A percentile compares a stretch with the other conserved stretches of the same genome.
phyloP scores from a whole-genome alignment of 306 rosid genomes.

The Begonia fuchsioides region DNA sequence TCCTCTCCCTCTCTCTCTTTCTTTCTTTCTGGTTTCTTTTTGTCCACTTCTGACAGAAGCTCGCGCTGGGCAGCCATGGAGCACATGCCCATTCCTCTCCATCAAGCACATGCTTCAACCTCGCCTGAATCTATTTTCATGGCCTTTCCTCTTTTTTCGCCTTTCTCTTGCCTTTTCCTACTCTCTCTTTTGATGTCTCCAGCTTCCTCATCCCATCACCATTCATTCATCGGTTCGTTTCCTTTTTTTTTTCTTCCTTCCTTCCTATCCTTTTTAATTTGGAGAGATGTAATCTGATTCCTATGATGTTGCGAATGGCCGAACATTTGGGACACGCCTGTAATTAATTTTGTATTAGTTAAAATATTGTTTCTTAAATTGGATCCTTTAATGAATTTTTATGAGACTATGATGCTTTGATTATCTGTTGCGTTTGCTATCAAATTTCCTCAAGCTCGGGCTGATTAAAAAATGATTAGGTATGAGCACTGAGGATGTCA shows the following conservation, averaged over 20 bases:
- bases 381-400: too few relatives aligned
- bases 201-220: conserved; percentile 18
- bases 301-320: not conserved
- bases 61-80: not conserved
- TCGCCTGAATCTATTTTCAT: not conserved
- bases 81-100: not conserved
- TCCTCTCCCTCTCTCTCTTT: not conserved
- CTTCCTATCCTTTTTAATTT: not conserved
- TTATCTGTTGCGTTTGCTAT: not conserved
- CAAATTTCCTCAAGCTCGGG: conserved; percentile 7
- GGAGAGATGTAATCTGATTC: not conserved
- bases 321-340: not conserved
- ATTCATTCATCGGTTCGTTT: conserved; percentile 23
- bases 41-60: not conserved
- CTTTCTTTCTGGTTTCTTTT: not conserved
- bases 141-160: not conserved
- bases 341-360: not conserved
- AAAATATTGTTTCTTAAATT: too few relatives aligned
- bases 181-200: conserved; percentile 13
- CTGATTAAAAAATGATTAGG: conserved; percentile 28
- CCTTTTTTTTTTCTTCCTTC: not conserved
- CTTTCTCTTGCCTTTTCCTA: conserved; percentile 10
- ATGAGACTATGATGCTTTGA: not conserved
- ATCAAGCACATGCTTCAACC: not conserved
- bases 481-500: conserved; percentile 37